phyloP scores from a whole-genome alignment of 169 alveolate species.

The Cryptosporidium sp. region DNA sequence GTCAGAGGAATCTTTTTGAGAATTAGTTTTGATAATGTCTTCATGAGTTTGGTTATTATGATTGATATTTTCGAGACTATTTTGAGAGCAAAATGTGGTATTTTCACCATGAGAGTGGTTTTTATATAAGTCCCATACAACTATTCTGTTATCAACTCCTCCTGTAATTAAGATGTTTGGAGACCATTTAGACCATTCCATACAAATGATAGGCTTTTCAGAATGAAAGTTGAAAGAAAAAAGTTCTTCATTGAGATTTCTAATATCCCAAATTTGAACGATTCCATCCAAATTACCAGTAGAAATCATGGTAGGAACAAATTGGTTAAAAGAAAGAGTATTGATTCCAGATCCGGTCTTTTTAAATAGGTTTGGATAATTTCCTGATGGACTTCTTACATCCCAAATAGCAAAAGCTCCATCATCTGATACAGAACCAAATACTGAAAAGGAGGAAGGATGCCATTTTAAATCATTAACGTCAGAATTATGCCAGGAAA shows the following conservation, averaged over 20 bases:
- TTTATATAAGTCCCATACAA: slow-evolving; percentile 85
- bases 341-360: slow-evolving; percentile 82
- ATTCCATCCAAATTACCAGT: slow-evolving; percentile 84
- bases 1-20: slow-evolving; percentile 78
- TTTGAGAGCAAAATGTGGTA: neutral
- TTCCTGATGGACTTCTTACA: slow-evolving; percentile 75
- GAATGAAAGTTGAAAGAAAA: slow-evolving; percentile 81
- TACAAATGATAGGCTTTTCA: slow-evolving; percentile 78
- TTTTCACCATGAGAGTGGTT: slow-evolving; percentile 35
- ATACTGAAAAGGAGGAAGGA: slow-evolving; percentile 77
- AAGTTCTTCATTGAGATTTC: slow-evolving; percentile 80
- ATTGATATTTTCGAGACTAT: neutral
- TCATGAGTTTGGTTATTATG: slow-evolving; percentile 22
- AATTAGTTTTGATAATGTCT: slow-evolving; percentile 76
- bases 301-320: slow-evolving; percentile 80
- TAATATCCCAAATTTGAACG: slow-evolving; percentile 85
- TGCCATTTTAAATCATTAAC: slow-evolving; percentile 86
- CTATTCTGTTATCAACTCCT: slow-evolving; percentile 85
- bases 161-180: slow-evolving; percentile 83
- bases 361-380: slow-evolving; percentile 77
- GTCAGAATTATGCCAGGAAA: slow-evolving; percentile 81
- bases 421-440: slow-evolving; percentile 86
- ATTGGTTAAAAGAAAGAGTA: slow-evolving; percentile 82
- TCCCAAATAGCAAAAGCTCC: slow-evolving; percentile 84
- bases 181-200: slow-evolving; percentile 80